Evolutionary conservation across 192 early-diverging fungal species (phyloP), one percentile per base, ranked within the genome.

Genomic region (Glomus cerebriforme): DNA sequence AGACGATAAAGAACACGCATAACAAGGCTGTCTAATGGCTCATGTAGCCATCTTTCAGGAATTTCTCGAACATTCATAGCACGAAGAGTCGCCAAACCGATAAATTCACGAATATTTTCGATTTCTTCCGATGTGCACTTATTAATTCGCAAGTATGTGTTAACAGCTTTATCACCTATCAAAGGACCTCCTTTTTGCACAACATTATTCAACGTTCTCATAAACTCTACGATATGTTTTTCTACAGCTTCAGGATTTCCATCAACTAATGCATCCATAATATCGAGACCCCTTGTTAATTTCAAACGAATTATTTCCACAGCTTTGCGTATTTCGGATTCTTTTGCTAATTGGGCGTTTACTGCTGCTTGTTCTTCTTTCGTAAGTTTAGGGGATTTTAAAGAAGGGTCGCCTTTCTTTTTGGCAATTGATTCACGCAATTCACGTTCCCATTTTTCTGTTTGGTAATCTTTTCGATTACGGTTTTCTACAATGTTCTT

Each of bases 361-460:
- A 95, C 88, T 13, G 92, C 83, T 34, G 87, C 88, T 73, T 93
- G 87, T 78, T 97, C 95, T 15, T 93, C 94, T 63, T 92, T 95
- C 1, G 88, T 90, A 49, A 90, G 80, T 81, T 92, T 93, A 75
- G 81, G 88, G 31, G 81, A 49, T 19, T 77, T 26, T 0, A 79
- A 29, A 43, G 67, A 34, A 0, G 79, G 24, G 22, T 81, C 62
- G 13, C 87, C 85, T 69, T 93, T 88, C 78, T 90, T 93, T 81
- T 93, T 91, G 47, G 92, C 90, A 35, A 95, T 78, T 69, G 93
- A 89, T 65, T 93, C 91, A 69, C 88, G 90, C 15, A 94, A 73
- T 43, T 95, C 92, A 13, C 85, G 87, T 85, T 95, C 93, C 92
- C 93, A 95, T 74, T 94, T 90, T 82, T 92, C 88, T 49, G 94